Evolutionary conservation across 106 monocot genomes (phyloP).

Genomic region (Dendrobium nobile): DNA sequence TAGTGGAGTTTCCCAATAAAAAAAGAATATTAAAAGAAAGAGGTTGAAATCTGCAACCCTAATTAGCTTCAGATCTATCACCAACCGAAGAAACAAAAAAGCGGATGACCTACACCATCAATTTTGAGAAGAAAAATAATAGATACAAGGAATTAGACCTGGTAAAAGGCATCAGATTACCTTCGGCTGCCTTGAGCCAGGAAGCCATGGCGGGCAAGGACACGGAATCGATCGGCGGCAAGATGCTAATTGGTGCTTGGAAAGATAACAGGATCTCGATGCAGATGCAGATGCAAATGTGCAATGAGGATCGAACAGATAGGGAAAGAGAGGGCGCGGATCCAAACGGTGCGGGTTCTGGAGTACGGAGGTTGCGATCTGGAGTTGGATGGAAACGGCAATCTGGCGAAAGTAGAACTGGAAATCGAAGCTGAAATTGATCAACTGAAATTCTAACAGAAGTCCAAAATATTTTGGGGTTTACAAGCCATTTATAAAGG

Average conservation of each 20-base stretch:
- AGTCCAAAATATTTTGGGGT: too few species aligned
- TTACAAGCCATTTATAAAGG: too few species aligned
- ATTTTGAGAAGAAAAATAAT: neutral
- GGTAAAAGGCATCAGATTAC: neutral
- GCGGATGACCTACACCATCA: neutral
- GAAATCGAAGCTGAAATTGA: too few species aligned
- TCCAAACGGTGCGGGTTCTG: neutral
- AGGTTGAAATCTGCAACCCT: neutral
- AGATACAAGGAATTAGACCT: neutral
- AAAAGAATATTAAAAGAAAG: neutral
- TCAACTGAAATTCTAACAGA: too few species aligned
- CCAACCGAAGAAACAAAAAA: neutral
- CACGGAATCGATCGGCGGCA: neutral
- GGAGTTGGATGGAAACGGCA: too few species aligned
- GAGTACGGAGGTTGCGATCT: neutral
- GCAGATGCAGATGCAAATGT: neutral
- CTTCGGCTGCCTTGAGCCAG: conserved; percentile 6
- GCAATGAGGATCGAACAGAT: neutral
- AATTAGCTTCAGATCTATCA: neutral
- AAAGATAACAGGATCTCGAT: neutral
- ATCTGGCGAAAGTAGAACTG: too few species aligned
- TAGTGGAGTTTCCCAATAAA: neutral
- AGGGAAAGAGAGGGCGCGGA: neutral
- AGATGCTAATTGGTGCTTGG: neutral
- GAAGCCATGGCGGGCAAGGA: neutral